Evolutionary conservation across 1,284 basidiomycete species (phyloP).

Genomic region (Volvariella volvacea): DNA sequence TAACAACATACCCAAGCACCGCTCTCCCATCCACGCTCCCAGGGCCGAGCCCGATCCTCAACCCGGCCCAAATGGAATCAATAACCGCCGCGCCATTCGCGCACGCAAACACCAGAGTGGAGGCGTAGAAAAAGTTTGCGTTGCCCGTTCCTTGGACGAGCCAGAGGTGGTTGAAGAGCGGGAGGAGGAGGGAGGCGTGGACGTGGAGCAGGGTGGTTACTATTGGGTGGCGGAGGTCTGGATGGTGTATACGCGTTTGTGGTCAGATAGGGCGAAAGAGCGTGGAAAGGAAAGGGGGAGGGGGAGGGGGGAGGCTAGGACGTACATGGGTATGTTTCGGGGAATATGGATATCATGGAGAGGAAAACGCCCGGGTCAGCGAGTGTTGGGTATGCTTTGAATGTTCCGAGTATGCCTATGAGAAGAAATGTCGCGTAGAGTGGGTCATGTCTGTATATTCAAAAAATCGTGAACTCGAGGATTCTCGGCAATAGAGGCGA

Average conservation of each 20-base stretch:
- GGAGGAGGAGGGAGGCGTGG: conserved; percentile 83
- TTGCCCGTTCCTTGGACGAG: conserved; percentile 90
- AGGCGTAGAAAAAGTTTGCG: conserved; percentile 98
- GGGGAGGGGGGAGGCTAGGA: conserved; percentile 10
- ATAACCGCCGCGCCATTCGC: conserved; percentile 80
- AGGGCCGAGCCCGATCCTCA: conserved; percentile 63
- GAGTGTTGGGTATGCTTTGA: conserved; percentile 91
- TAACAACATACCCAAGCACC: conserved; percentile 44
- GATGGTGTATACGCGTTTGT: no score
- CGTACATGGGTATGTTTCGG: conserved; percentile 80
- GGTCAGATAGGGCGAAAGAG: conserved; percentile 4
- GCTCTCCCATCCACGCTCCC: conserved; percentile 9
- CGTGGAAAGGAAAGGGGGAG: background rate
- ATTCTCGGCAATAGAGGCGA: background rate
- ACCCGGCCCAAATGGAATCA: conserved; percentile 76
- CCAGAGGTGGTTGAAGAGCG: conserved; percentile 92
- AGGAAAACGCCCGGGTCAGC: conserved; percentile 86
- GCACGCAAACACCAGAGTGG: conserved; percentile 88
- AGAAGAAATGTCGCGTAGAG: conserved; percentile 78
- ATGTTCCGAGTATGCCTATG: conserved; percentile 72
- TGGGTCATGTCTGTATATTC: conserved; percentile 63
- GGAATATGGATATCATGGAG: conserved; percentile 76
- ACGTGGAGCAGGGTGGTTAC: conserved; percentile 80
- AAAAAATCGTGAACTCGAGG: background rate
- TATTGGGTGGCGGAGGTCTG: conserved; percentile 87